Evolutionary conservation across 2,329 filamentous ascomycete species (phyloP), one percentile per base, ranked within the genome.

Genomic region (Aspergillus sclerotialis): DNA sequence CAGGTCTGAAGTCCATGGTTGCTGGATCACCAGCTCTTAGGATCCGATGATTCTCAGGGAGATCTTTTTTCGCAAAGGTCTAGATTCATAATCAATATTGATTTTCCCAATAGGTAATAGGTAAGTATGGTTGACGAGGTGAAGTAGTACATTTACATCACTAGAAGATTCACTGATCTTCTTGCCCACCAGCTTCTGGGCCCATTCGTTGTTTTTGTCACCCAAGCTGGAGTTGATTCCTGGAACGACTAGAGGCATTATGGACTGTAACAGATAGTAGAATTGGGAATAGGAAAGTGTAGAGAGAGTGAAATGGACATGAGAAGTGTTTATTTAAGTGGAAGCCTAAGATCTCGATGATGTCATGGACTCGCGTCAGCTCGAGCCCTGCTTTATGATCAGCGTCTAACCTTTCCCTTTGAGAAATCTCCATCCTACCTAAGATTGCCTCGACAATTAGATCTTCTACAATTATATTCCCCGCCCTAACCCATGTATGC

Each of bases 201-300:
- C 50, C 67, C 67, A 70, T 33, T 64, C 58, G 18, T 54, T 50
- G 18, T 54, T 50, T 48, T 58, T 58, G 34, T 58, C 51, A 24
- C 50, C 52, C 32, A 50, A 39, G 19, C 43, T 42, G 28, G 51
- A 50, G 48, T 52, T 64, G 45, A 69, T 51, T 32, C 62, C 58
- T 13, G 66, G 65, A 23, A 69, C 56, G 37, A 70, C 62, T 36
- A 70, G 65, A 50, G 67, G 67, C 67, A 70, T 70, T 26, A 11
- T 56, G 38, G 19, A 32, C 4, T 29, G 13, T 13, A 18, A 27
- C 21, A 33, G 21, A 14, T 10, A 13, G 7, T 11, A 29, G n/a
- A 10, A 11, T 13, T 18, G 9, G 10, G 13, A 26, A 6, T 12
- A 29, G 10, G 25, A 35, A 26, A 4, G 13, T 2, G 21, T 39